Base-by-base conservation (phyloP, 2,329 filamentous ascomycete genomes). In the Nannizzia gypsea region DNA sequence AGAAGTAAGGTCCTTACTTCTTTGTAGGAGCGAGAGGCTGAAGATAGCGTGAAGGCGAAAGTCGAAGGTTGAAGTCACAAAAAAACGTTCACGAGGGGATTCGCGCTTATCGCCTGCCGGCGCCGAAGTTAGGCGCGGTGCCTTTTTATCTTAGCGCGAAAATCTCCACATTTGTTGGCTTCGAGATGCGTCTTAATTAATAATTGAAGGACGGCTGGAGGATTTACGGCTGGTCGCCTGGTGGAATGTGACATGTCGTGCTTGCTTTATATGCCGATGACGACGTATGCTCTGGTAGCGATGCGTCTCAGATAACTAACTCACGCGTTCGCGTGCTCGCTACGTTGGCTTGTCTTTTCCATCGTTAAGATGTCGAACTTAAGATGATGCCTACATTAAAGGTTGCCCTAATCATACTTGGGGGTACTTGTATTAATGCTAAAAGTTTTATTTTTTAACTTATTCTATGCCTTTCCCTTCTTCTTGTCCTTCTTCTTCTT, bases 401-500 rank as follows among this genome's bases (percentile, higher is more conserved):
- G 9, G 28, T 31, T 2, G 31, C 31, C n/a, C n/a, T 36, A 11
- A 8, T 36, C 31, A 36, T 13, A 31, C 13, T 36, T 36, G 9
- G 31, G 31, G 13, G 31, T 6, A 11, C 4, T 3, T 36, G 31
- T 36, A 36, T 11, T 36, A 13, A 36, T 36, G 9, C 8, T 36
- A 36, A 36, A n/a, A n/a, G n/a, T n/a, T 36, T 36, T 13, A 13
- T 36, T 36, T 8, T 36, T 36, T 36, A 36, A 36, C 2, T 15
- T 6, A 24, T 3, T 1, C 48, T 56, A 63, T 9, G 71, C 72
- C 65, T 78, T 78, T 55, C 69, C 71, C 68, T 76, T 77, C 72
- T 79, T 80, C 69, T 78, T 78, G 59, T 78, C 72, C 65, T 80
- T 77, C 67, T 79, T 77, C 63, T 73, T 75, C 68, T 74, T 77